A percentile compares a stretch with the other conserved stretches of the same genome.
Conservation (phyloP, 73 alveolate species). For the Durusdinium trenchii region DNA sequence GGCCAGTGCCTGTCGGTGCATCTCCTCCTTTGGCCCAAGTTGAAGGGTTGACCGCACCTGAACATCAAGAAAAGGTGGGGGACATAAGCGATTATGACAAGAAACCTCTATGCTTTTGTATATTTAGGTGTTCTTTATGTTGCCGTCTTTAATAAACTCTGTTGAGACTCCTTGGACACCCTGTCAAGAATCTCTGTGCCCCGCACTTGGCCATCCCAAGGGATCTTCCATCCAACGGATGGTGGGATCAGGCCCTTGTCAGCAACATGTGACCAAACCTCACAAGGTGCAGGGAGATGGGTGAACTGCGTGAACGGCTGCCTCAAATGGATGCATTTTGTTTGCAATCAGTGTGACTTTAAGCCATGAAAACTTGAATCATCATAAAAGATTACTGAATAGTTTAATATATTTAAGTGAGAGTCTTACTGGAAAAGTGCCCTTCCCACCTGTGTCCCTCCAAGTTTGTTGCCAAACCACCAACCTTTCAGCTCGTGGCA, state of each 20-base stretch:
- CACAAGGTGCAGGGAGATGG: neutral
- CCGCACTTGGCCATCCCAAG: constrained; percentile 75
- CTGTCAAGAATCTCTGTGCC: neutral
- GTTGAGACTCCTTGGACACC: neutral
- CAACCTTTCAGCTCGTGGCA: constrained; percentile 2
- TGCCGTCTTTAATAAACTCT: too few species aligned
- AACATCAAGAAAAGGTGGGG: neutral
- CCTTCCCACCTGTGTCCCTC: constrained; percentile 67
- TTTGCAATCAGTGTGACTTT: too few species aligned
- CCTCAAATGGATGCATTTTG: too few species aligned
- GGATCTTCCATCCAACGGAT: constrained; percentile 83
- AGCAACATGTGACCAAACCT: constrained; percentile 87
- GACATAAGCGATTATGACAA: neutral
- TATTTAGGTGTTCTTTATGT: neutral
- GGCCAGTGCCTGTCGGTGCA: constrained; percentile 52
- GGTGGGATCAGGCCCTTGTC: constrained; percentile 86
- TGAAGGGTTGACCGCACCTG: constrained; percentile 56
- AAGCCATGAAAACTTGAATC: too few species aligned
- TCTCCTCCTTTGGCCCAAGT: constrained; percentile 70
- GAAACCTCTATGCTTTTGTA: neutral
- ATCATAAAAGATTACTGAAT: too few species aligned
- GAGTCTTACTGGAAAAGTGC: too few species aligned
- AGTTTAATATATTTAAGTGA: neutral
- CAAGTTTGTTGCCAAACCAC: constrained; percentile 95
- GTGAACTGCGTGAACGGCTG: too few species aligned